Conservation (phyloP, 2,329 filamentous ascomycete genomes). For the Sarocladiaceae sp. region DNA sequence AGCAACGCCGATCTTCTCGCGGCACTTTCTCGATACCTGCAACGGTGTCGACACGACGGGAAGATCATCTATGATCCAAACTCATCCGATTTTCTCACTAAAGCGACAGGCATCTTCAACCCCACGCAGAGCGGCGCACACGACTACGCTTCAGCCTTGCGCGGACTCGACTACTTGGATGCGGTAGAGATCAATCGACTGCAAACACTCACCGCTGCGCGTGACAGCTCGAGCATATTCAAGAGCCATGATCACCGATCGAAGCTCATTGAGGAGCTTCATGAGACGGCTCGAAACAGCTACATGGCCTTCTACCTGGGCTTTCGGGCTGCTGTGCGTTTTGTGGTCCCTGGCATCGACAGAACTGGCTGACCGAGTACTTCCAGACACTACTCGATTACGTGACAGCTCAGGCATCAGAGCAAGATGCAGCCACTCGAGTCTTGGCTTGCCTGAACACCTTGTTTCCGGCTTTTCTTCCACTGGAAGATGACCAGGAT, state of each 20-base stretch:
- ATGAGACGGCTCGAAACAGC: constrained; percentile 22
- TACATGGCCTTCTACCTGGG: constrained; percentile 27
- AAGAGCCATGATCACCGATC: constrained; percentile 8
- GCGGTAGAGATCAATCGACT: constrained; percentile 27
- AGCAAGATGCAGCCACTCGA: constrained; percentile 11
- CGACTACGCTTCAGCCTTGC: constrained; percentile 20
- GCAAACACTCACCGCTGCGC: constrained; percentile 16
- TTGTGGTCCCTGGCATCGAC: no score
- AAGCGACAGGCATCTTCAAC: constrained; percentile 23
- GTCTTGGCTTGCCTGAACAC: constrained; percentile 32
- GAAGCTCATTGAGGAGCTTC: constrained; percentile 24
- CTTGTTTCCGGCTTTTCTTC: constrained; percentile 25
- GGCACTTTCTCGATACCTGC: constrained; percentile 17
- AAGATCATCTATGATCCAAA: constrained; percentile 20
- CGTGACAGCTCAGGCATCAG: constrained; percentile 13
- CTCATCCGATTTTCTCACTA: constrained; percentile 22
- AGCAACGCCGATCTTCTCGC: constrained; percentile 17
- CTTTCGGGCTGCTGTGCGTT: constrained; percentile 27
- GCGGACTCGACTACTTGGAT: constrained; percentile 27
- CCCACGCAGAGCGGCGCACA: constrained; percentile 22
- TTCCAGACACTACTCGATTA: constrained; percentile 23
- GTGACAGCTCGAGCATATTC: not conserved
- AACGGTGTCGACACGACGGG: constrained; percentile 13
- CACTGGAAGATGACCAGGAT: constrained; percentile 18
- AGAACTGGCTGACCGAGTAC: not conserved